These are phyloP conservation scores for Aspergillus ellipticus DNA, from an alignment of 495 filamentous ascomycete genomes.

Conservation along the genomic window DNA sequence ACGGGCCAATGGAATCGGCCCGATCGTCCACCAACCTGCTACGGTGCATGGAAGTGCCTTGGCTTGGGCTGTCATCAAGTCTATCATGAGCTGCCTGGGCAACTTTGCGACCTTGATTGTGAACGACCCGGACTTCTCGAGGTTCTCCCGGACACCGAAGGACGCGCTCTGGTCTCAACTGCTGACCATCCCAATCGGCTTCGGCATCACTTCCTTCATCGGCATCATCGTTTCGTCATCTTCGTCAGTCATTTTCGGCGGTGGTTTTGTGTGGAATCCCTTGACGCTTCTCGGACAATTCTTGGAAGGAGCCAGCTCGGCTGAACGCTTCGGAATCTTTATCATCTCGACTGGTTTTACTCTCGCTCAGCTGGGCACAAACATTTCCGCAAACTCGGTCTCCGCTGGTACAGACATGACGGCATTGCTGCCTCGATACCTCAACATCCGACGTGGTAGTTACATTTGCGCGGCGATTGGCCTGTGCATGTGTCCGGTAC, in stretches of 20 bases:
- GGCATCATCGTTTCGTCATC: constrained; percentile 91
- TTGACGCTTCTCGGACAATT: constrained; percentile 72
- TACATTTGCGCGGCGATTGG: constrained; percentile 85
- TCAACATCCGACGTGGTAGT: constrained; percentile 87
- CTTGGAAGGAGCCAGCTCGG: constrained; percentile 67
- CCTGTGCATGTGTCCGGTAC: constrained; percentile 77
- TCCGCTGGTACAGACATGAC: constrained; percentile 91
- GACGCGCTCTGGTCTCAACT: constrained; percentile 90
- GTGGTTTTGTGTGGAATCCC: constrained; percentile 81
- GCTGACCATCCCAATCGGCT: constrained; percentile 79
- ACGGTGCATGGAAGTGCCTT: constrained; percentile 63
- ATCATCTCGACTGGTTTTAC: constrained; percentile 79
- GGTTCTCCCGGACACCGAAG: constrained; percentile 75
- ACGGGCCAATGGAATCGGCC: constrained; percentile 78
- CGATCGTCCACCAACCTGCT: constrained; percentile 71
- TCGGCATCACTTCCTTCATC: constrained; percentile 87
- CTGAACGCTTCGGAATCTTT: constrained; percentile 83
- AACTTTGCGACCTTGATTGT: constrained; percentile 83
- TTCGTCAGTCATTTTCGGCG: constrained; percentile 70
- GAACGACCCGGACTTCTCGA: constrained; percentile 86
- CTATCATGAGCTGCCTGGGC: constrained; percentile 84
- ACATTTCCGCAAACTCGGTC: constrained; percentile 89
- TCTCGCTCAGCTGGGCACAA: constrained; percentile 86
- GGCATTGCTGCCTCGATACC: constrained; percentile 77
- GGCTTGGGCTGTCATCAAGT: constrained; percentile 77